Percentiles rank a stretch among this genome's conserved stretches.
phyloP scores from a whole-genome alignment of 768 basidiomycete species.

The Clitopilus passeckerianus region DNA sequence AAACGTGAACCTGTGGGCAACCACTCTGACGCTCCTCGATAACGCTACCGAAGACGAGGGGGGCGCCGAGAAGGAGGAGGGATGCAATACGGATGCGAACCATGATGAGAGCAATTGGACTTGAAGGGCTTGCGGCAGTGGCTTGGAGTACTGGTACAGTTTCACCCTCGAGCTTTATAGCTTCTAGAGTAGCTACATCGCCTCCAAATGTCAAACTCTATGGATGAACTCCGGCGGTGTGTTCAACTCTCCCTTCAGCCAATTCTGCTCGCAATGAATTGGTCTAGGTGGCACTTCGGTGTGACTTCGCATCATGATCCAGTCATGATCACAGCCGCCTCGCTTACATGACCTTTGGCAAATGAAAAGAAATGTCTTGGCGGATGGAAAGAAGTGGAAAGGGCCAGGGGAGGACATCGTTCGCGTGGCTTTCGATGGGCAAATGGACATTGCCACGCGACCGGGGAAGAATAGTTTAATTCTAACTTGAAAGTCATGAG shows the following conservation, averaged over 20 bases:
- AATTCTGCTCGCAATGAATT: neutral
- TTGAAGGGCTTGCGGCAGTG: neutral
- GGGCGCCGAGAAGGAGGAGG: neutral
- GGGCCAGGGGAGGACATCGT: no score
- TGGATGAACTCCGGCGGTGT: neutral
- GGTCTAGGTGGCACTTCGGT: neutral
- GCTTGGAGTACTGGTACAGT: neutral
- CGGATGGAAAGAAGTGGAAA: no score
- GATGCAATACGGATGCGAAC: neutral
- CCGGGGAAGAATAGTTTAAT: neutral
- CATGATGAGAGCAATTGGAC: neutral
- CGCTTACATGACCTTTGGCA: neutral
- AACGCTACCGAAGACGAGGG: neutral
- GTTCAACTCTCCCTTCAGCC: neutral
- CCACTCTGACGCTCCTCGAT: neutral
- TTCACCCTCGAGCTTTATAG: neutral
- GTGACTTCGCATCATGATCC: neutral
- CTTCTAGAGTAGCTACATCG: neutral
- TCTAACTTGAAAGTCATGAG: neutral
- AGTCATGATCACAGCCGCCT: neutral
- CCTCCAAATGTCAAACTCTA: neutral
- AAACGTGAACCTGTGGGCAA: constrained; percentile 27
- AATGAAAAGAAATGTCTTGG: no score
- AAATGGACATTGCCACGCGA: neutral
- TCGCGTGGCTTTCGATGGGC: neutral